Evolutionary conservation across 495 filamentous ascomycete species (phyloP).

Genomic region (Aspergillus campestris): DNA sequence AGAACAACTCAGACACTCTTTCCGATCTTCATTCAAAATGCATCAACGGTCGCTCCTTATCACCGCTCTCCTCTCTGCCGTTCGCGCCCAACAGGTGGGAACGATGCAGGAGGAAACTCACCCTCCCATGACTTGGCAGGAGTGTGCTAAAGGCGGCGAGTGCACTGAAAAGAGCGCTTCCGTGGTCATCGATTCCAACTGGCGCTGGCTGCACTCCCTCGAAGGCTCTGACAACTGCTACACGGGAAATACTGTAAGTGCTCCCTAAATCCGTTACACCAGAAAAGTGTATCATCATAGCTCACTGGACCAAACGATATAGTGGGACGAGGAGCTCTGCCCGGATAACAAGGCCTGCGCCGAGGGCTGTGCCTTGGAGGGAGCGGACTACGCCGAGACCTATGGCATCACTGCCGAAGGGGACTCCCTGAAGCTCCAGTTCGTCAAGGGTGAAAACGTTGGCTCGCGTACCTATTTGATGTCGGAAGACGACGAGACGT

Average conservation of each 20-base stretch:
- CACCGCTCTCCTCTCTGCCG: constrained; percentile 20
- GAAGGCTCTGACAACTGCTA: constrained; percentile 55
- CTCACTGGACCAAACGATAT: constrained; percentile 1
- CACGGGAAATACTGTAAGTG: constrained; percentile 40
- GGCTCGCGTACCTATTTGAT: constrained; percentile 52
- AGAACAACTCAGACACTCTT: constrained; percentile 4
- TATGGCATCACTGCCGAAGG: constrained; percentile 47
- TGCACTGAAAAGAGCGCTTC: constrained; percentile 46
- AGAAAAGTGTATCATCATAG: not conserved
- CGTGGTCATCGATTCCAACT: constrained; percentile 60
- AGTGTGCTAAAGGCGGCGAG: constrained; percentile 42
- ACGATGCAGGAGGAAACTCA: constrained; percentile 49
- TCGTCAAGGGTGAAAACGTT: constrained; percentile 41
- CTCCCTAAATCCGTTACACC: not conserved
- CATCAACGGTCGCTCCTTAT: constrained; percentile 28
- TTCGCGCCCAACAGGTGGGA: constrained; percentile 47
- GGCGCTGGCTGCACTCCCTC: constrained; percentile 50
- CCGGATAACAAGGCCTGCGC: constrained; percentile 46
- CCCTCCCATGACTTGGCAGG: constrained; percentile 48
- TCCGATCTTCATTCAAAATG: constrained; percentile 13
- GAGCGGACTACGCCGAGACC: constrained; percentile 45
- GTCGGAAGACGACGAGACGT: constrained; percentile 37
- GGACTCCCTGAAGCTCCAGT: constrained; percentile 43
- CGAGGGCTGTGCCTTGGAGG: constrained; percentile 51
- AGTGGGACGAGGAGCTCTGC: constrained; percentile 46